Evolutionary conservation across 2,329 filamentous ascomycete species (phyloP).

Genomic region (Neonectria ditissima): DNA sequence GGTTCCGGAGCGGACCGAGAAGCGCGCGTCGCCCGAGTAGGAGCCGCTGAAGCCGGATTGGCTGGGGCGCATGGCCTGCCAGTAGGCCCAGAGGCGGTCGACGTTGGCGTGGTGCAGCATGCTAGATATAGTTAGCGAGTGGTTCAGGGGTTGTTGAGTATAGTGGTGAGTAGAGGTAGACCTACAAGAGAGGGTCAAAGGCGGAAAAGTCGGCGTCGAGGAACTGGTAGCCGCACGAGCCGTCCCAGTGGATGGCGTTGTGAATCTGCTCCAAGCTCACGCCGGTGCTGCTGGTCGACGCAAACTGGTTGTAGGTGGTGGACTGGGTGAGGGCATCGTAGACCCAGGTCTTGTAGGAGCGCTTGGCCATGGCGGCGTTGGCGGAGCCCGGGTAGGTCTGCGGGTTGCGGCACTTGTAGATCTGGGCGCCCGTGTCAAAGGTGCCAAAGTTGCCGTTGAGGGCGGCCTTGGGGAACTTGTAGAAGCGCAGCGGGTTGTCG

Average conservation of each 20-base stretch:
- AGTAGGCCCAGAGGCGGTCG: constrained; percentile 71
- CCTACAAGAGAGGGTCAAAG: constrained; percentile 60
- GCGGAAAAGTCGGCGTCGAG: constrained; percentile 53
- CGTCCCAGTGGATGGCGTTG: constrained; percentile 57
- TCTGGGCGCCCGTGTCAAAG: constrained; percentile 49
- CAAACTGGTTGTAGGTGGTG: constrained; percentile 50
- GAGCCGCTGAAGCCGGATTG: constrained; percentile 50
- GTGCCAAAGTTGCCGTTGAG: constrained; percentile 53
- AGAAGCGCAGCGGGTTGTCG: constrained; percentile 66
- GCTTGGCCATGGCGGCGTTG: constrained; percentile 49
- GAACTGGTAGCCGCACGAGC: constrained; percentile 56
- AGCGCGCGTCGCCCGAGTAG: constrained; percentile 52
- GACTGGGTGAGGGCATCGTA: constrained; percentile 56
- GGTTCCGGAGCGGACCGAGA: constrained; percentile 54
- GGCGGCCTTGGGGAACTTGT: constrained; percentile 58
- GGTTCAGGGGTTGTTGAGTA: accelerated
- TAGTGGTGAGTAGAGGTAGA: too few relatives aligned
- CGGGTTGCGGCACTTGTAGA: constrained; percentile 54
- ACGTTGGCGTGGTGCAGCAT: constrained; percentile 68
- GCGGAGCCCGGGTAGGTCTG: constrained; percentile 55
- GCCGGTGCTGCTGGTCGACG: constrained; percentile 49
- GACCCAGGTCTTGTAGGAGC: constrained; percentile 55
- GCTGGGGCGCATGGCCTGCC: constrained; percentile 57
- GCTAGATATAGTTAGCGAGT: constrained; percentile 33
- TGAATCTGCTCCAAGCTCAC: constrained; percentile 59